Conservation (phyloP, 495 filamentous ascomycete species). For the Xylaria flabelliformis region DNA sequence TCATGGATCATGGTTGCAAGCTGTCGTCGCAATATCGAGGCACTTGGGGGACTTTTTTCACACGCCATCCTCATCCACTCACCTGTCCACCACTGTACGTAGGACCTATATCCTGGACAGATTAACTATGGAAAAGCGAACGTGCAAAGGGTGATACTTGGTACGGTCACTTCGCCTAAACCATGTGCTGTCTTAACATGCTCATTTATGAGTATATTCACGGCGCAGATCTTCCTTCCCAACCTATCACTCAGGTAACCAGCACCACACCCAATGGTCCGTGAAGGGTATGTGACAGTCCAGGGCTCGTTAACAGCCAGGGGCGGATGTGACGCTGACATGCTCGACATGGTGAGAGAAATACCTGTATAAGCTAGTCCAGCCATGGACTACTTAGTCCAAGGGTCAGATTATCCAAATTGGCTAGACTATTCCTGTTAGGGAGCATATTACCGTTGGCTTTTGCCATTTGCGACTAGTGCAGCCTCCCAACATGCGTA, state of each 20-base stretch:
- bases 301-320: not conserved
- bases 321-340: slow-evolving; percentile 3
- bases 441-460: not conserved
- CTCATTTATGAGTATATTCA: not conserved
- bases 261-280: not conserved
- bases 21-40: not conserved
- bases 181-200: not conserved
- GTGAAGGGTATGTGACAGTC: not conserved
- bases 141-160: not conserved
- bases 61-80: not conserved
- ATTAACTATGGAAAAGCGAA: not conserved
- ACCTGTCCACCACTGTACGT: not conserved
- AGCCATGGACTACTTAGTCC: not conserved
- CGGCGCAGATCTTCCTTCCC: not conserved
- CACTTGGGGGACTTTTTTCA: not conserved
- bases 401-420: not conserved
- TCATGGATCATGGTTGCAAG: slow-evolving; percentile 1
- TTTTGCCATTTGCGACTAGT: not conserved
- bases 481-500: not conserved
- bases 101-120: not conserved
- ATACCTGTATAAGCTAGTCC: not conserved
- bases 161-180: not conserved
- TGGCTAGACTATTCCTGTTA: not conserved
- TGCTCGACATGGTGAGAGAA: not conserved
- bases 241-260: slow-evolving; percentile 1